Base-by-base conservation (phyloP, 208 protist genomes). In the Borovskyia barvae region DNA sequence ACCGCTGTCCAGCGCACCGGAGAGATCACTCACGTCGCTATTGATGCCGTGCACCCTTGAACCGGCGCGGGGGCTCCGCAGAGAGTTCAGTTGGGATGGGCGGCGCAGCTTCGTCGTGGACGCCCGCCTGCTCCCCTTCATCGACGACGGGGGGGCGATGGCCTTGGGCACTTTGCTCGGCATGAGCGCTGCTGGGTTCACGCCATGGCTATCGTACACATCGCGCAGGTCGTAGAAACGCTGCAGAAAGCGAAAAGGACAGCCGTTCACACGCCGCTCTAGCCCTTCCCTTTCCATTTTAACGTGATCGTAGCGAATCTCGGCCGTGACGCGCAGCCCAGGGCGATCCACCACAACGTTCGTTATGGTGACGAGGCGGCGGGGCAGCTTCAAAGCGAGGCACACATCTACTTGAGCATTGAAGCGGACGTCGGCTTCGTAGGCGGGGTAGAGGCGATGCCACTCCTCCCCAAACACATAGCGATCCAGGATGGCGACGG, bases 401-500 rank as follows among this genome's bases (percentile, higher is more conserved):
- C 80, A 88, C n/a, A 86, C 58, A 49, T 94, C 87, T 37, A 91
- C 75, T 52, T 86, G 67, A 35, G 84, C 87, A 65, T 77, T 82
- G 59, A 83, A 85, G 32, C 83, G 83, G 9, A 91, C 40, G 22
- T 94, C 77, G 17, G 32, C 55, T 58, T 87, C 79, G 35, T 77
- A 77, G 19, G 47, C 48, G 9, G 87, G 87, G 67, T 82, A 90
- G 22, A 91, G 19, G 36, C 72, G 66, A 19, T 30, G 3, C 84
- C 87, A 94, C 58, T 88, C 84, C 46, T 78, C 77, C 7, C 87
- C 87, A 46, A 76, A 87, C 45, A 94, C 70, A 67, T 91, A 86
- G 66, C 85, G 87, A 56, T 87, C 81, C 22, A 91, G 45, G 53
- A 85, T 78, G 55, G 69, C 65, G 22, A 56, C 72, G 49, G 60